Evolutionary conservation across 1,284 basidiomycete species (phyloP), one percentile per base, ranked within the genome.

Genomic region (Cutaneotrichosporon curvatum): DNA sequence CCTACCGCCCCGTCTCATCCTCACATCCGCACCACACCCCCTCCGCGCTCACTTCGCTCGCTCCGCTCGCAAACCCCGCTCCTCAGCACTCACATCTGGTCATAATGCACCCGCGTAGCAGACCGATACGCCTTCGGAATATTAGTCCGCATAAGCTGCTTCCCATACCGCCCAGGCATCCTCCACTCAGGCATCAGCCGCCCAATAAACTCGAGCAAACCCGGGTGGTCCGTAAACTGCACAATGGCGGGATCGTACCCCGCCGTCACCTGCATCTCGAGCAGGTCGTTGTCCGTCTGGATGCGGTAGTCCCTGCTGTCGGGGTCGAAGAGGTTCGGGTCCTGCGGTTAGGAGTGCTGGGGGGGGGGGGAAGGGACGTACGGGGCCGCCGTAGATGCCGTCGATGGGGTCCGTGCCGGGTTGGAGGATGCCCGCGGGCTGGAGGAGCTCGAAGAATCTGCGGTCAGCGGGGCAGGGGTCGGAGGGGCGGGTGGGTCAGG

Each of bases 121-220:
- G 37, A 43, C 20, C 30, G 32, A 20, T 42, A 39, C 21, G 56
- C 42, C 12, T 43, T 19, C 4, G 54, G 54, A 9, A 56, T 32
- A 22, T 53, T 56, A 14, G 54, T 50, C 3, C 54, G 45, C 23
- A 56, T 21, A 8, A 56, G 28, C 45, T 56, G 50, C 21, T 36
- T 30, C 3, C 43, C 16, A 43, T 48, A 56, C 10, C 48, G 42
- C 12, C 42, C 18, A 18, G 54, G 41, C 34, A 50, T 32, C 18
- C 21, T 37, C 51, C 54, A 56, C 12, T 36, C 40, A 28, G 43
- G 43, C 51, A 33, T 50, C 15, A 56, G 25, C 5, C 37, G 23
- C 14, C 35, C 16, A 2, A 51, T 39, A 5, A 48, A 42, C 10
- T 38, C 43, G 20, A 50, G n/a, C n/a, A 56, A 32, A 4, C 18